phyloP scores from a whole-genome alignment of 169 alveolate genomes.

The Plasmodium inui region DNA sequence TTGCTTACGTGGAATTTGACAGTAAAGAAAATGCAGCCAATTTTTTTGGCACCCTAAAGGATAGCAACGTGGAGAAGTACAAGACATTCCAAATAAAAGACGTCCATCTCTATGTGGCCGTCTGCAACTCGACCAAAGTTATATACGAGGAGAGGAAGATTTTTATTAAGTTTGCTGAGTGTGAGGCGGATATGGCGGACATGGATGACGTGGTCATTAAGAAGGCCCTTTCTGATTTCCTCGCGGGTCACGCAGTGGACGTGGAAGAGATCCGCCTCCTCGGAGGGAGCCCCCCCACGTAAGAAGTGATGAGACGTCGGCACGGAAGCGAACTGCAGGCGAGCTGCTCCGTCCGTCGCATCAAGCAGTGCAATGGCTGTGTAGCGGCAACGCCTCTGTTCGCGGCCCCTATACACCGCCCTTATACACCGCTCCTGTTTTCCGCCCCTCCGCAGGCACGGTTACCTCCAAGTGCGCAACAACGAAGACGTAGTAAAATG shows the following conservation, averaged over 20 bases:
- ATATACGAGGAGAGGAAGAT: constrained; percentile 82
- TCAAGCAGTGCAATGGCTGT: too few species aligned
- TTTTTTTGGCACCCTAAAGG: constrained; percentile 43
- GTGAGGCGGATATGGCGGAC: constrained; percentile 34
- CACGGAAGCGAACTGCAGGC: background rate
- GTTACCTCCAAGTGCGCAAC: constrained; percentile 77
- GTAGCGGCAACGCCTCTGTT: too few species aligned
- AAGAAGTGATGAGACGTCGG: background rate
- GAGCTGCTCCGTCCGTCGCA: background rate
- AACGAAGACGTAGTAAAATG: constrained; percentile 77
- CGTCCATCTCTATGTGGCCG: background rate
- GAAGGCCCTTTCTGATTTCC: constrained; percentile 63
- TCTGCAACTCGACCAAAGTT: constrained; percentile 79
- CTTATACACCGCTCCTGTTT: background rate
- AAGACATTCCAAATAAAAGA: constrained; percentile 11
- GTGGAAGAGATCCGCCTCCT: constrained; percentile 12
- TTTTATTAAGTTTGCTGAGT: constrained; percentile 76
- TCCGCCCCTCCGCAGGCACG: constrained; percentile 72
- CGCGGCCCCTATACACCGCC: background rate
- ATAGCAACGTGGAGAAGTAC: constrained; percentile 28
- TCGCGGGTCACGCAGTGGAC: constrained; percentile 45
- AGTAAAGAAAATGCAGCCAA: constrained; percentile 72
- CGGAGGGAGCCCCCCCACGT: background rate
- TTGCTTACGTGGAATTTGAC: constrained; percentile 80
- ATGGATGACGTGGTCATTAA: constrained; percentile 61